Base-by-base conservation (phyloP, 2,329 filamentous ascomycete species). In the Alternaria panax region DNA sequence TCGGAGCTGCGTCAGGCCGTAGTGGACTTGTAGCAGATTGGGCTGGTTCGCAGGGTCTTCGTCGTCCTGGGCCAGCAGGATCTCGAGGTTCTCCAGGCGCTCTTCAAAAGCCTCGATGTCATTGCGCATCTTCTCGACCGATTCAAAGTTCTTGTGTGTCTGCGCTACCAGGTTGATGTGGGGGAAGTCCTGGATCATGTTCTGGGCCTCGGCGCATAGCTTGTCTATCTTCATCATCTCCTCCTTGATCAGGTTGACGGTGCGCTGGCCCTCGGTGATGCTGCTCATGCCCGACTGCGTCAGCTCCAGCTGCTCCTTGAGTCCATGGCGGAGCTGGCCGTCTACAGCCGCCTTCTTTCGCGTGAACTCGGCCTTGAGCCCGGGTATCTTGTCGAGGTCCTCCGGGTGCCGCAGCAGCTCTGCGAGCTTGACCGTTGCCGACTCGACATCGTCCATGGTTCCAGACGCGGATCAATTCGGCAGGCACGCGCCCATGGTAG, bases 151-250 rank as follows among this genome's bases (percentile, higher is more conserved):
- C 65, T 94, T 88, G 80, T 99, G 95, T 67, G 96, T 95, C 80
- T 97, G 92, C 55, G 94, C 94, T 54, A 96, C 91, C 62, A 92
- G 83, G 78, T 96, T 95, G 83, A 96, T 95, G 75, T 92, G 92
- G 34, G 91, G 90, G 79, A 99, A 98, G 82, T 99, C 95, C 74
- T 91, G 89, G 73, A 99, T 97, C 88, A 97, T 97, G 76, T 92
- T 92, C 82, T 98, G 94, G 54, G 93, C 93, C 80, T 99, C 96
- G 64, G 93, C 93, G 82, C 95, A 99, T 65, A 99, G 87, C 81
- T 92, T 93, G 82, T 99, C 95, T 73, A 99, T 98, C 81, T 94
- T 96, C 84, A 96, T 93, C 88, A 99, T 95, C 82, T 99, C 95
- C 68, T 98, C 94, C 79, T 96, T 97, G 80, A 97, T 97, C 71